These are phyloP conservation scores for Santalum album DNA, from an alignment of 164 flowering plant species.

Conservation along the genomic window DNA sequence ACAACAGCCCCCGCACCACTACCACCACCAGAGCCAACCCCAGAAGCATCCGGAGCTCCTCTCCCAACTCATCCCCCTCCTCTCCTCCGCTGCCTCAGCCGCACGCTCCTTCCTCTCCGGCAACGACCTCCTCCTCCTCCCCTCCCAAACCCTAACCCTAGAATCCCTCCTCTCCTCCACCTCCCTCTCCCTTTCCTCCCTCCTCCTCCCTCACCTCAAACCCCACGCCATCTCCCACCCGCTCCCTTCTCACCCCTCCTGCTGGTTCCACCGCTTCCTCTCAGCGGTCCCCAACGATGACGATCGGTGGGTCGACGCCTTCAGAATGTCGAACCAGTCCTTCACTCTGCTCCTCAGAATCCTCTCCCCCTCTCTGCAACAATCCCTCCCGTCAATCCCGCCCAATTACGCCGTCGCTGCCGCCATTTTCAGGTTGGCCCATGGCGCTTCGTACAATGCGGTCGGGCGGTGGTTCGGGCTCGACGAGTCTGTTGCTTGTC, in stretches of 20 bases:
- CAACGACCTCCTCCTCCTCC: constrained; percentile 52
- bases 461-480: constrained; percentile 50
- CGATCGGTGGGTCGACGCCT: constrained; percentile 37
- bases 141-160: constrained; percentile 51
- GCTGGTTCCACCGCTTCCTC: constrained; percentile 55
- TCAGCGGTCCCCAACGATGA: constrained; percentile 24
- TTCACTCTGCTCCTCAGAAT: constrained; percentile 42
- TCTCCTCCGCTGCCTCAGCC: constrained; percentile 31
- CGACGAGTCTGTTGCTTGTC: constrained; percentile 38
- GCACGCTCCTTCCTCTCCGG: constrained; percentile 40
- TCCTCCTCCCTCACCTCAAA: constrained; percentile 17
- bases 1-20: too few relatives aligned
- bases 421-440: constrained; percentile 58
- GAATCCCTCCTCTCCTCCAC: constrained; percentile 43
- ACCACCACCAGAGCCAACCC: too few relatives aligned
- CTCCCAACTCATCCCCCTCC: constrained; percentile 12
- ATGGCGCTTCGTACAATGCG: constrained; percentile 41
- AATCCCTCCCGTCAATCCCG: constrained; percentile 15
- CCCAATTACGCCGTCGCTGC: constrained; percentile 42
- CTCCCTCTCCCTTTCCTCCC: constrained; percentile 30
- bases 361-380: constrained; percentile 28
- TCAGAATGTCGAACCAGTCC: constrained; percentile 49
- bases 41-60: too few relatives aligned
- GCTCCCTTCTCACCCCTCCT: not conserved
- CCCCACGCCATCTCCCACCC: constrained; percentile 4